Percentiles rank a stretch among this genome's conserved stretches.
These are phyloP conservation scores for Ramaria rubella DNA, from an alignment of 768 basidiomycete species.

Conservation along the genomic window DNA sequence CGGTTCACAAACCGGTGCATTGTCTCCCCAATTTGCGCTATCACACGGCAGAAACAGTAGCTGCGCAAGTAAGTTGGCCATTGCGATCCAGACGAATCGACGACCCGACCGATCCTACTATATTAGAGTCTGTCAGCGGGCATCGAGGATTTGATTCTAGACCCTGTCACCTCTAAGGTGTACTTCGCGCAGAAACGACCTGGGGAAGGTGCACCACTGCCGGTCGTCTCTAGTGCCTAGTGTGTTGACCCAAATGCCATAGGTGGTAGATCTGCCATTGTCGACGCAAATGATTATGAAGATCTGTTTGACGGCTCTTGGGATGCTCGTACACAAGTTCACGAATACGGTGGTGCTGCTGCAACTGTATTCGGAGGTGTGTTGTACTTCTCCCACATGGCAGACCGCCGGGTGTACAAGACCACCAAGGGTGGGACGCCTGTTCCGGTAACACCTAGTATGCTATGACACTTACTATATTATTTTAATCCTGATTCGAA, in stretches of 20 bases:
- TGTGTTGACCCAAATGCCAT: neutral
- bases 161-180: slow-evolving; percentile 4
- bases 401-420: slow-evolving; percentile 20
- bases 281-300: slow-evolving; percentile 1
- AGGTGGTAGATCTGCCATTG: slow-evolving; percentile 11
- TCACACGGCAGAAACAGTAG: too few relatives aligned
- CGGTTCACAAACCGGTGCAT: too few relatives aligned
- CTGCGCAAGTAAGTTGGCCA: too few relatives aligned
- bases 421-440: slow-evolving; percentile 15
- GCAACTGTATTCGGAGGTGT: slow-evolving; percentile 16
- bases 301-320: slow-evolving; percentile 22
- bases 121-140: slow-evolving; percentile 11
- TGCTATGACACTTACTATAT: neutral
- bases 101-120: too few relatives aligned
- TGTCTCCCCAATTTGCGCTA: too few relatives aligned
- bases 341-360: slow-evolving; percentile 30
- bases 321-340: slow-evolving; percentile 25
- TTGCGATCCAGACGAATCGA: too few relatives aligned
- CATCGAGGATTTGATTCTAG: slow-evolving; percentile 11
- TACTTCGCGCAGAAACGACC: slow-evolving; percentile 12
- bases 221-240: neutral
- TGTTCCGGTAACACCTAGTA: slow-evolving; percentile 25
- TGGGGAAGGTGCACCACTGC: slow-evolving; percentile 1
- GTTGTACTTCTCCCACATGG: slow-evolving; percentile 23
- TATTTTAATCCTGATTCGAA: neutral